Percentiles rank a stretch among this genome's conserved stretches.
These are phyloP conservation scores for Aspergillus sp. DNA, from an alignment of 2,329 filamentous ascomycete species.

Conservation along the genomic window DNA sequence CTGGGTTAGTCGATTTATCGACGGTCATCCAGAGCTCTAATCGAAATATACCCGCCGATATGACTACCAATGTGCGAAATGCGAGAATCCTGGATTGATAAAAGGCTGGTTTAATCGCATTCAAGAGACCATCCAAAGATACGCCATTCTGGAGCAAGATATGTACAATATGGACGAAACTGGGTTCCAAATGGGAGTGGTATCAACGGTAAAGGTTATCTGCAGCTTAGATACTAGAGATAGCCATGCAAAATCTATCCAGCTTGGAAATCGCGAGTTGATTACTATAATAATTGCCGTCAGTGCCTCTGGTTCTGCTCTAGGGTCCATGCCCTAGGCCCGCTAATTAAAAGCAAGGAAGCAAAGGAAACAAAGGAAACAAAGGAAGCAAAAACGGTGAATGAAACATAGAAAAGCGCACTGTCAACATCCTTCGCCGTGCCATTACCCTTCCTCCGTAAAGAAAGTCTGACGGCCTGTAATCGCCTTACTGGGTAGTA, in stretches of 20 bases:
- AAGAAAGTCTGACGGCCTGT: too few relatives aligned
- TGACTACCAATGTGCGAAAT: constrained; percentile 6
- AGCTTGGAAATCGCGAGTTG: constrained; percentile 10
- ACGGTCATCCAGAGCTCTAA: constrained; percentile 2
- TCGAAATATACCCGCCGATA: constrained; percentile 2
- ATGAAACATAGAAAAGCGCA: too few relatives aligned
- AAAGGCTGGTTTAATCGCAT: constrained; percentile 3
- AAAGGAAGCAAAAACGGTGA: too few relatives aligned
- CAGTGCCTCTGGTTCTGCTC: neutral
- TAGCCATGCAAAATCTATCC: constrained; percentile 1
- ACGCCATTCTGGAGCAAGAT: constrained; percentile 10
- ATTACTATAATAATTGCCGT: constrained; percentile 5
- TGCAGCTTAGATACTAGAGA: neutral
- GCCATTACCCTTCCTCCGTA: too few relatives aligned
- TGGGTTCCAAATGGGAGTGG: too few relatives aligned
- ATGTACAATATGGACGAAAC: constrained; percentile 5
- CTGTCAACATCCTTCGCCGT: too few relatives aligned
- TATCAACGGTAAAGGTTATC: neutral
- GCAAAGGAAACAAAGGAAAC: too few relatives aligned
- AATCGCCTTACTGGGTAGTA: too few relatives aligned
- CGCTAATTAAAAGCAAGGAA: too few relatives aligned
- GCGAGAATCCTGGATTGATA: neutral
- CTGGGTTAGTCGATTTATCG: constrained; percentile 7
- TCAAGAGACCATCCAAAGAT: constrained; percentile 4
- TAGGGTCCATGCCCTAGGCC: too few relatives aligned